phyloP scores from a whole-genome alignment of 306 rosid species.

The Trifolium dubium region DNA sequence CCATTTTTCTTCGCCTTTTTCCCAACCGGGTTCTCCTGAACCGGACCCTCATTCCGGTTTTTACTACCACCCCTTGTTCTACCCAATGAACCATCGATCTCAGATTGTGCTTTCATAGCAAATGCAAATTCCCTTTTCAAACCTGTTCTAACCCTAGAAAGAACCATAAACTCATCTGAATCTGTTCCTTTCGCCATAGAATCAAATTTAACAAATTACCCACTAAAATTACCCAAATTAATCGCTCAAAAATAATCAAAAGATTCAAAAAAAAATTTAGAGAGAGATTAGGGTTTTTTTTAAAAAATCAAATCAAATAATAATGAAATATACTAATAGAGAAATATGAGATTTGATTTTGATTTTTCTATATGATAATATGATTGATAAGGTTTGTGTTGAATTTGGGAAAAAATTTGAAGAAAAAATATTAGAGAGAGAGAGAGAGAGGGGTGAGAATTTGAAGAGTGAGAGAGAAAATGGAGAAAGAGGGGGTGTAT shows the following conservation, averaged over 20 bases:
- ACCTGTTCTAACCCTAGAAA: conserved; percentile 70
- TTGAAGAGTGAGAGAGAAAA: too few species aligned
- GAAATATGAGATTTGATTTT: background rate
- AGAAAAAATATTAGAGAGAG: too few species aligned
- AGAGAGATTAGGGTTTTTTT: background rate
- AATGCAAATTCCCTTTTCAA: conserved; percentile 48
- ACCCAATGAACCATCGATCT: conserved; percentile 44
- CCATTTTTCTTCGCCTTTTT: conserved; percentile 37
- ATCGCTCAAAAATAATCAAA: background rate
- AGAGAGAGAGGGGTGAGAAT: background rate
- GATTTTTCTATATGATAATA: background rate
- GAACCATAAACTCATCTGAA: conserved; percentile 64
- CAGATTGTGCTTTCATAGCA: conserved; percentile 54
- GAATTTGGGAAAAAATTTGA: background rate
- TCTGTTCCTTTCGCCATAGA: conserved; percentile 88
- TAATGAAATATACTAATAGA: too few species aligned
- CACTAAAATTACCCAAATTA: background rate
- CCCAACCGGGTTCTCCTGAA: background rate
- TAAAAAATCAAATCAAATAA: too few species aligned
- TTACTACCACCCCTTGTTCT: conserved; percentile 46
- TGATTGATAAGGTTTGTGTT: background rate
- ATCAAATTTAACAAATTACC: background rate
- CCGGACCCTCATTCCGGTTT: conserved; percentile 27
- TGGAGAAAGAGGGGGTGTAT: background rate
- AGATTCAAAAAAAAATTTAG: too few species aligned